Conservation (phyloP, 73 alveolate species). For the Uronychia binucleata region DNA sequence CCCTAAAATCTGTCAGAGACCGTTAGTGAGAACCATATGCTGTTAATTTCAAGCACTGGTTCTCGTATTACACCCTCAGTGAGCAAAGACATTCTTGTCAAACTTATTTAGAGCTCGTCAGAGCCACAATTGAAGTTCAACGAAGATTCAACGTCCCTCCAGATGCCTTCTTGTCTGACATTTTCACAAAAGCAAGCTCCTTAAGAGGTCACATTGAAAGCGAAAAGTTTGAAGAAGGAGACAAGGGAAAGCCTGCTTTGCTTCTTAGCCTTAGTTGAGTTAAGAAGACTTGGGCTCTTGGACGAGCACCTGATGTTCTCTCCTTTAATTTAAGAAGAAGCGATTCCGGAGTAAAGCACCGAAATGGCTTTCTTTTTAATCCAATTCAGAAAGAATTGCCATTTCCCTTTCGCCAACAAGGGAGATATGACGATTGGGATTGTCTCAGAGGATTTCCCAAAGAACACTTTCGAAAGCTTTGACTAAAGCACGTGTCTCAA, state of each 20-base stretch:
- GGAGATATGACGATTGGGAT: too few species aligned
- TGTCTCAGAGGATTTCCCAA: too few species aligned
- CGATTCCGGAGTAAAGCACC: too few species aligned
- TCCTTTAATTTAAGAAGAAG: too few species aligned
- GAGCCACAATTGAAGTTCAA: neutral
- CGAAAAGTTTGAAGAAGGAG: neutral
- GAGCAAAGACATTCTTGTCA: neutral
- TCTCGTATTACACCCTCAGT: conserved; percentile 1
- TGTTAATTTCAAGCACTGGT: conserved; percentile 4
- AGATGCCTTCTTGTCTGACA: neutral
- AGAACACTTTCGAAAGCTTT: too few species aligned
- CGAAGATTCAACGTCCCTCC: neutral
- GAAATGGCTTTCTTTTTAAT: too few species aligned
- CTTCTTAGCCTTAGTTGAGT: neutral
- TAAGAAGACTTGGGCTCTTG: neutral
- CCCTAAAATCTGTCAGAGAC: too few species aligned
- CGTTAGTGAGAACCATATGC: neutral
- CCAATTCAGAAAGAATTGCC: too few species aligned
- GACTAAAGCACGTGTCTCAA: too few species aligned
- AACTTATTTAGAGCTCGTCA: neutral
- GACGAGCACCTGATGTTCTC: neutral
- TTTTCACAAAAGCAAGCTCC: neutral
- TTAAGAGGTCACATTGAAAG: too few species aligned
- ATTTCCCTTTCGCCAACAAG: too few species aligned
- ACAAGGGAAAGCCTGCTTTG: neutral